Conservation (phyloP, 192 early-diverging fungal genomes). For the Chytriomyces sp. region DNA sequence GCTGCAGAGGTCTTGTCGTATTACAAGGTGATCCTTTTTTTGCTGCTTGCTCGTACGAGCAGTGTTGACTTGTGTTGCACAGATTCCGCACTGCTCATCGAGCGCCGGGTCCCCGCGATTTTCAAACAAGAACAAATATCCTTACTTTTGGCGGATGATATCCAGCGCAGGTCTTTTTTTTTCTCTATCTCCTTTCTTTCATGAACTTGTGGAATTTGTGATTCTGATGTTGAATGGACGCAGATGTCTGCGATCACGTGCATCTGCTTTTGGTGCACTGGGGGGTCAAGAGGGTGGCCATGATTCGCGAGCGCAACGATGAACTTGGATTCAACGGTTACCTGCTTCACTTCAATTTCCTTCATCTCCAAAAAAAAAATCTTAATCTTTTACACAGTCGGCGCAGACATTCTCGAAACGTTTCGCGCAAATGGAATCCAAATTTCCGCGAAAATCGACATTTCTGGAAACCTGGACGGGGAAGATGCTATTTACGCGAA, state of each 20-base stretch:
- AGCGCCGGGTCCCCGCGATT: not conserved
- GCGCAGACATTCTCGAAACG: too few species aligned
- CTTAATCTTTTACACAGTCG: too few species aligned
- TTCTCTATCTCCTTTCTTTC: not conserved
- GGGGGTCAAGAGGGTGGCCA: not conserved
- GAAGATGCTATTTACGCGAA: too few species aligned
- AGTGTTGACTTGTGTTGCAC: not conserved
- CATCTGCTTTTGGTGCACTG: not conserved
- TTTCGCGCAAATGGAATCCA: too few species aligned
- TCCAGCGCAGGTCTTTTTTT: not conserved
- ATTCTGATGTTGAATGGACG: not conserved
- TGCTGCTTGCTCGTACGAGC: too few species aligned
- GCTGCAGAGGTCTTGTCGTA: too few species aligned
- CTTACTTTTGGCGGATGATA: slow-evolving; percentile 6
- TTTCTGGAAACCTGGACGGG: too few species aligned
- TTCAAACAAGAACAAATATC: slow-evolving; percentile 20
- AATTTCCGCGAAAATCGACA: too few species aligned
- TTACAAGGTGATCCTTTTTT: too few species aligned
- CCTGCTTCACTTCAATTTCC: too few species aligned
- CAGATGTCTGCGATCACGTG: not conserved
- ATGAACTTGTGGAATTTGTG: not conserved
- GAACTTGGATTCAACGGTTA: not conserved
- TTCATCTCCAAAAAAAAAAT: too few species aligned
- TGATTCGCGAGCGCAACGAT: not conserved
- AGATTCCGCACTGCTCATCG: slow-evolving; percentile 9